These are phyloP conservation scores for Cryptococcus floricola DNA, from an alignment of 1,284 basidiomycete genomes.

Conservation along the genomic window DNA sequence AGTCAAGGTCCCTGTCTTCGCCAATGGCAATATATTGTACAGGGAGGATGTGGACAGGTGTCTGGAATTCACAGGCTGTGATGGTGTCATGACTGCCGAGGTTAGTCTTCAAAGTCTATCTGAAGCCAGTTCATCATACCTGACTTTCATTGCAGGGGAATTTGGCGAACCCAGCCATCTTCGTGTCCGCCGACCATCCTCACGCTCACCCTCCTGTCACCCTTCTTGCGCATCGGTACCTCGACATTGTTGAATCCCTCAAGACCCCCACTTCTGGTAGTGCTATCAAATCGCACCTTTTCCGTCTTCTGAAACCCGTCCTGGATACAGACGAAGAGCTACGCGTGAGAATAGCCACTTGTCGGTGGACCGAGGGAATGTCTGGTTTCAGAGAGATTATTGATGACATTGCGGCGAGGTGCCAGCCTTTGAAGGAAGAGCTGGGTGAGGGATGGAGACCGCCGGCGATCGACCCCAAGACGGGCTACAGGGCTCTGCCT, in stretches of 20 bases:
- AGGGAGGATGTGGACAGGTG: constrained; percentile 74
- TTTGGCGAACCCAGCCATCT: constrained; percentile 87
- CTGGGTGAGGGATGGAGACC: constrained; percentile 41
- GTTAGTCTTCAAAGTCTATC: constrained; percentile 18
- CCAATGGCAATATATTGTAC: constrained; percentile 93
- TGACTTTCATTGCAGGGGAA: constrained; percentile 57
- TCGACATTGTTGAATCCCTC: constrained; percentile 70
- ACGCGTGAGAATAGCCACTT: constrained; percentile 55
- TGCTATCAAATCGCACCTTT: constrained; percentile 87
- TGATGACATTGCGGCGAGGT: constrained; percentile 61
- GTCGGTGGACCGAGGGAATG: constrained; percentile 33
- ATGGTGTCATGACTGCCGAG: constrained; percentile 94
- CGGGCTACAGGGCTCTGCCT: constrained; percentile 59
- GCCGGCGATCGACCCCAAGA: constrained; percentile 29
- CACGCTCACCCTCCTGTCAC: constrained; percentile 61
- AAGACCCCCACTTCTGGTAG: constrained; percentile 68
- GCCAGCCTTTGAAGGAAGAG: constrained; percentile 51
- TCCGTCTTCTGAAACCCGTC: constrained; percentile 82
- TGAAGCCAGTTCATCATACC: not conserved
- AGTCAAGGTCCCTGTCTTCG: constrained; percentile 87
- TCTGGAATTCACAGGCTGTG: constrained; percentile 73
- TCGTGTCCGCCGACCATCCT: constrained; percentile 51
- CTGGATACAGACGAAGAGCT: constrained; percentile 65
- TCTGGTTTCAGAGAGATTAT: constrained; percentile 57
- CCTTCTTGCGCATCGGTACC: constrained; percentile 76